These are phyloP conservation scores for Coccomyxa sp. DNA, from an alignment of 139 green algal genomes.

Conservation along the genomic window DNA sequence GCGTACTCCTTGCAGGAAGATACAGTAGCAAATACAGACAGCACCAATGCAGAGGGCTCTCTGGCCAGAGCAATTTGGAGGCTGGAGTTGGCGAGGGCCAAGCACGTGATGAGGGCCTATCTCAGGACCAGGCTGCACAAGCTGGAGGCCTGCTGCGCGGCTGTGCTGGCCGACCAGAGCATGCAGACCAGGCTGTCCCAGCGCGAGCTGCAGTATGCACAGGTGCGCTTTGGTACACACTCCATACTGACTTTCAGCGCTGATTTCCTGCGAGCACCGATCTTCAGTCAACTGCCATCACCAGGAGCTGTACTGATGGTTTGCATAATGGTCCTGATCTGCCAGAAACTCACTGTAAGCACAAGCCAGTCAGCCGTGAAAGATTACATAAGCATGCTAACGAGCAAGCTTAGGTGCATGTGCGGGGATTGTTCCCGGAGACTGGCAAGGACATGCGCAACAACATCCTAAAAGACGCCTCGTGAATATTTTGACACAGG, in stretches of 20 bases:
- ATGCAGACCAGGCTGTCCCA: not conserved
- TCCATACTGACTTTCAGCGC: not conserved
- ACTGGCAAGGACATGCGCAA: too few species aligned
- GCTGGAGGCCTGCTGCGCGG: conserved; percentile 25
- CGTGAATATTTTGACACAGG: too few species aligned
- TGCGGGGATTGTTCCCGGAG: too few species aligned
- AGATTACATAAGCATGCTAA: too few species aligned
- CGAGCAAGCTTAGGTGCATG: too few species aligned
- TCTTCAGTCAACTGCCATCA: not conserved
- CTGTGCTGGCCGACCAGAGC: conserved; percentile 24
- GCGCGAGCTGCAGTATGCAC: not conserved
- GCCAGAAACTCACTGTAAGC: not conserved
- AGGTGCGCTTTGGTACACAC: not conserved
- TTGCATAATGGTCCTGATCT: not conserved
- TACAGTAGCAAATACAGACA: not conserved
- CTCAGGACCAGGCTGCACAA: conserved; percentile 29
- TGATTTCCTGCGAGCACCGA: not conserved
- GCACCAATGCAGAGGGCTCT: not conserved
- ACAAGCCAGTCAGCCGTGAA: too few species aligned
- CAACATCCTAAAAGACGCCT: too few species aligned
- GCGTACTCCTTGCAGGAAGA: not conserved
- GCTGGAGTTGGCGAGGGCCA: conserved; percentile 27
- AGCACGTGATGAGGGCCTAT: conserved; percentile 39
- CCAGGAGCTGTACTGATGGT: not conserved
- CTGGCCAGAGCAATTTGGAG: conserved; percentile 26